Conservation (phyloP, 2,329 filamentous ascomycete genomes). For the Tolypocladium nubicola region DNA sequence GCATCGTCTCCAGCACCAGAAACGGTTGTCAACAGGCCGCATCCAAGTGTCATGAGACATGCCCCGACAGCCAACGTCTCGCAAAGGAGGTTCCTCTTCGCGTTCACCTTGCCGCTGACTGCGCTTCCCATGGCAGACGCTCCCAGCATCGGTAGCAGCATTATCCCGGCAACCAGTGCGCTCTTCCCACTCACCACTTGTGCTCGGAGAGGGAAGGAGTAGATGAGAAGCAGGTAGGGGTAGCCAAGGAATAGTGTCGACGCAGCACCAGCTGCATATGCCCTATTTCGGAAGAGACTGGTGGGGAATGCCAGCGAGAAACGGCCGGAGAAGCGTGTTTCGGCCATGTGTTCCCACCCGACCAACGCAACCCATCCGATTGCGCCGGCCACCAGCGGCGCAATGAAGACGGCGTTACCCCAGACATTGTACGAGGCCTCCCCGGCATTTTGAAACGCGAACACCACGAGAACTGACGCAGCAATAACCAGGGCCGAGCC, state of each 20-base stretch:
- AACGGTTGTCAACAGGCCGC: conserved; percentile 32
- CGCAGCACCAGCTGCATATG: conserved; percentile 30
- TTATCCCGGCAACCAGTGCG: conserved; percentile 34
- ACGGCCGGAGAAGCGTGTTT: conserved; percentile 14
- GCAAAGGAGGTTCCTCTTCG: conserved; percentile 26
- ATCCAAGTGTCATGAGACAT: conserved; percentile 33
- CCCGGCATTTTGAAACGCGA: conserved; percentile 44
- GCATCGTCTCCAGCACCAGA: conserved; percentile 22
- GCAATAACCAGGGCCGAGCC: conserved; percentile 43
- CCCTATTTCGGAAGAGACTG: conserved; percentile 33
- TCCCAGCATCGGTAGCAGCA: conserved; percentile 44
- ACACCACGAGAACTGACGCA: conserved; percentile 44
- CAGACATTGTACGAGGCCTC: conserved; percentile 25
- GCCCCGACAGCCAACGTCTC: conserved; percentile 33
- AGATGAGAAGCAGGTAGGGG: conserved; percentile 37
- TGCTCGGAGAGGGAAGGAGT: conserved; percentile 36
- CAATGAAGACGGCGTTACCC: conserved; percentile 25
- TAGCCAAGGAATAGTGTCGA: conserved; percentile 40
- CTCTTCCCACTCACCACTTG: conserved; percentile 38
- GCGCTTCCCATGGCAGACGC: conserved; percentile 33
- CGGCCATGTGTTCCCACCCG: conserved; percentile 16
- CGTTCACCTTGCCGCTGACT: conserved; percentile 30
- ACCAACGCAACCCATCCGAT: conserved; percentile 16
- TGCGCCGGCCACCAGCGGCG: conserved; percentile 17
- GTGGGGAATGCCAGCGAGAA: conserved; percentile 34